A percentile compares a stretch with the other conserved stretches of the same genome.
Conservation (phyloP, 2,329 filamentous ascomycete species). For the Clathrospora elynae region DNA sequence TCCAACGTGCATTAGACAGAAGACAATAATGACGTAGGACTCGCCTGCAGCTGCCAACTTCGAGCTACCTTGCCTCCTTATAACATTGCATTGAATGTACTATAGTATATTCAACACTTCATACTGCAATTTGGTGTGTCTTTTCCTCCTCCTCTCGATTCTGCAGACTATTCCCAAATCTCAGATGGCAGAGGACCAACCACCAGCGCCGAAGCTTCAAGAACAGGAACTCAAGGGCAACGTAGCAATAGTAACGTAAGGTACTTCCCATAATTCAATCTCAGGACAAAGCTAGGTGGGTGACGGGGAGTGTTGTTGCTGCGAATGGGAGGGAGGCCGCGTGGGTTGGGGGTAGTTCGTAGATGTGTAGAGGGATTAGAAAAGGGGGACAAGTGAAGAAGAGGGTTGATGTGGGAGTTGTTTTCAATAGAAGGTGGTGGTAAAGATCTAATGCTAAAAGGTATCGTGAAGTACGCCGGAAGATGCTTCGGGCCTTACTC, state of each 20-base stretch:
- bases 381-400: neutral
- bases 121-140: too few species aligned
- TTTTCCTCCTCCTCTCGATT: too few species aligned
- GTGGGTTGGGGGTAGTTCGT: slow-evolving; percentile 25
- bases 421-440: slow-evolving; percentile 3
- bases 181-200: slow-evolving; percentile 30
- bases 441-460: slow-evolving; percentile 9
- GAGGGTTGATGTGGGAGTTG: neutral
- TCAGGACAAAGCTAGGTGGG: slow-evolving; percentile 44
- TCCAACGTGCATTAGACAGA: neutral
- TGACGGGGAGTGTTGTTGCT: slow-evolving; percentile 47
- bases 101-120: neutral
- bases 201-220: slow-evolving; percentile 26
- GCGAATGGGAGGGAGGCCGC: slow-evolving; percentile 41
- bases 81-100: neutral
- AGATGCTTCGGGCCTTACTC: slow-evolving; percentile 3
- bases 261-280: neutral
- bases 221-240: slow-evolving; percentile 39
- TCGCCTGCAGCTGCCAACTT: slow-evolving; percentile 5
- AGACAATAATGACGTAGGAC: neutral
- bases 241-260: slow-evolving; percentile 41
- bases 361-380: neutral
- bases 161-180: neutral
- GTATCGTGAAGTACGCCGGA: slow-evolving; percentile 10
- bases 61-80: neutral